A percentile compares a stretch with the other conserved stretches of the same genome.
Conservation (phyloP, 352 stramenopile species). For the Phytophthora sansomeana region DNA sequence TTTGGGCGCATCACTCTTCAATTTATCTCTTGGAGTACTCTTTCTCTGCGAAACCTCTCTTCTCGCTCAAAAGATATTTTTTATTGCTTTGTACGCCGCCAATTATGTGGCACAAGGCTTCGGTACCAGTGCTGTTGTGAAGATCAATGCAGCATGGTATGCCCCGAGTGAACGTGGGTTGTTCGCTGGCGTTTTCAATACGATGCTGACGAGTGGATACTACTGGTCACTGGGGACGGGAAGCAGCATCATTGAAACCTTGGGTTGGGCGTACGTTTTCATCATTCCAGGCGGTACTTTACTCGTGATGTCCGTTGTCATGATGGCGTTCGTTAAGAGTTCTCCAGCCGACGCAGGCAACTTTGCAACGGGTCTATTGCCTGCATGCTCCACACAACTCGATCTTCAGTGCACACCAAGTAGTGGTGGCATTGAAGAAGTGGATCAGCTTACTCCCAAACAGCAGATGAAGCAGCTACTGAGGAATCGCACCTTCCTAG, state of each 20-base stretch:
- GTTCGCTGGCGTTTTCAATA: slow-evolving; percentile 82
- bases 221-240: slow-evolving; percentile 74
- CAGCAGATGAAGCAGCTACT: slow-evolving; percentile 62
- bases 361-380: slow-evolving; percentile 36
- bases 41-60: slow-evolving; percentile 55
- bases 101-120: slow-evolving; percentile 82
- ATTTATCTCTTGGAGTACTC: slow-evolving; percentile 60
- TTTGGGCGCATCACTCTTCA: slow-evolving; percentile 66
- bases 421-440: neutral
- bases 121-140: slow-evolving; percentile 81
- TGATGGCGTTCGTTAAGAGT: slow-evolving; percentile 65
- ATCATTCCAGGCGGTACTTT: slow-evolving; percentile 59
- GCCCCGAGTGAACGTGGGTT: slow-evolving; percentile 63
- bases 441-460: slow-evolving; percentile 19
- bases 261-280: slow-evolving; percentile 80
- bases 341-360: slow-evolving; percentile 56
- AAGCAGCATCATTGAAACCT: slow-evolving; percentile 62
- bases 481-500: slow-evolving; percentile 69
- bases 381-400: slow-evolving; percentile 23
- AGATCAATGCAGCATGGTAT: slow-evolving; percentile 87
- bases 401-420: slow-evolving; percentile 16
- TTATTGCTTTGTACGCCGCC: slow-evolving; percentile 67
- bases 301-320: slow-evolving; percentile 59
- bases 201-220: slow-evolving; percentile 81
- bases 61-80: slow-evolving; percentile 46